Conservation (phyloP, 305 asterid genomes). For the Coffea humblotiana region DNA sequence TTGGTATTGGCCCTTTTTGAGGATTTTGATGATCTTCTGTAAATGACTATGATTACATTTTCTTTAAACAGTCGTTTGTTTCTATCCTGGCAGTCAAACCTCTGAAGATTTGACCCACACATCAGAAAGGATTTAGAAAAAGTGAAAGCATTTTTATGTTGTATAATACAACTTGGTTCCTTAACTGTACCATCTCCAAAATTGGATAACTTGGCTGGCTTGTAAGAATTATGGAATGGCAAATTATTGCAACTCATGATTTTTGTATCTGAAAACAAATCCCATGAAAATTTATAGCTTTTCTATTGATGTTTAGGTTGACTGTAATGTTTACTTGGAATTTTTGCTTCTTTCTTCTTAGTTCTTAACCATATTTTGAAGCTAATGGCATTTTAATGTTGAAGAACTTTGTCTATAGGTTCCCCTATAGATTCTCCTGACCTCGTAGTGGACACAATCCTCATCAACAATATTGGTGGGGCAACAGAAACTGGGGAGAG, state of each 20-base stretch:
- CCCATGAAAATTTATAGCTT: not conserved
- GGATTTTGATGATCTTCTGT: not conserved
- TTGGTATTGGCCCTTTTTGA: not conserved
- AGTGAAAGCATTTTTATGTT: not conserved
- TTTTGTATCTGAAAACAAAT: not conserved
- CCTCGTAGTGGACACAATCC: slow-evolving; percentile 30
- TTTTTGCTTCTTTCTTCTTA: not conserved
- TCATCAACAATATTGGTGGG: slow-evolving; percentile 28
- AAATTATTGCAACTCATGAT: not conserved
- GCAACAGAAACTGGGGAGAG: slow-evolving; percentile 38
- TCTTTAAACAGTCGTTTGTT: not conserved
- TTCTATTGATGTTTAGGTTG: not conserved
- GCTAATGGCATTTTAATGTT: slow-evolving; percentile 7
- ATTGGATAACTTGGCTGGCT: not conserved
- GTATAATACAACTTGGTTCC: not conserved
- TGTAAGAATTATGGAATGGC: not conserved
- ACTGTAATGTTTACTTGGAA: not conserved
- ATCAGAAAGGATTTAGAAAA: not conserved
- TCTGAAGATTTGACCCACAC: not conserved
- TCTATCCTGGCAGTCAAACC: not conserved
- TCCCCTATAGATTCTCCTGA: slow-evolving; percentile 35
- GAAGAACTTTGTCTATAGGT: slow-evolving; percentile 32
- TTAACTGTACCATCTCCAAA: not conserved
- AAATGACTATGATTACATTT: not conserved
- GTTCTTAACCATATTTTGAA: not conserved